phyloP scores from a whole-genome alignment of 73 alveolate genomes.

The Symbiodinium pilosum region DNA sequence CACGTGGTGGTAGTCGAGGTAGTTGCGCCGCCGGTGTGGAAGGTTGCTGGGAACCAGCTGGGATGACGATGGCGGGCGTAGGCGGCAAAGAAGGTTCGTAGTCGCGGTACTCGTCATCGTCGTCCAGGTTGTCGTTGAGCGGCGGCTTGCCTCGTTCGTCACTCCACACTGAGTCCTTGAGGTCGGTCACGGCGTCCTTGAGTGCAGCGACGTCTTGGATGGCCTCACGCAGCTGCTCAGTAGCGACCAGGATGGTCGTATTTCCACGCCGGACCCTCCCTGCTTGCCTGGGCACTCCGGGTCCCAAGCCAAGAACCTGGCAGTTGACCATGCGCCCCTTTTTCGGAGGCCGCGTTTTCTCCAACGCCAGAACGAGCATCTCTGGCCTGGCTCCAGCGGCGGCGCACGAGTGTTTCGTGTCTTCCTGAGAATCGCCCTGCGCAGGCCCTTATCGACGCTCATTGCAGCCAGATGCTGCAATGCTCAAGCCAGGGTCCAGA shows the following conservation, averaged over 20 bases:
- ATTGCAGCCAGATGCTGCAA: background rate
- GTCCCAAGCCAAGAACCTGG: background rate
- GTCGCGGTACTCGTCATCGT: background rate
- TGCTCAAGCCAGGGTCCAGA: background rate
- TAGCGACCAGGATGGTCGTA: background rate
- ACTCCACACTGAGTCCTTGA: background rate
- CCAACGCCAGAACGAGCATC: conserved; percentile 37
- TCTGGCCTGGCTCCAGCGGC: conserved; percentile 26
- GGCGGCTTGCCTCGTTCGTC: background rate
- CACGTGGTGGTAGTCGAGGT: too few species aligned
- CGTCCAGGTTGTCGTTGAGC: background rate
- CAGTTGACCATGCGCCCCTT: background rate
- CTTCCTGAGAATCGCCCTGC: conserved; percentile 22
- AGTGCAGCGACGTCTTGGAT: background rate
- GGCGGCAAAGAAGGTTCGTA: too few species aligned
- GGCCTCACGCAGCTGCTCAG: conserved; percentile 8
- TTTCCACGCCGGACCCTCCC: background rate
- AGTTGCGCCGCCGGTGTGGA: too few species aligned
- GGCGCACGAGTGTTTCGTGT: background rate
- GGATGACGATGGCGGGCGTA: too few species aligned
- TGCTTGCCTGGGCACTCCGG: conserved; percentile 3
- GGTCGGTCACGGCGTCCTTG: background rate
- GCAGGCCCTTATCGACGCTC: background rate
- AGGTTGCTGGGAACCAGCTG: too few species aligned
- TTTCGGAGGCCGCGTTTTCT: background rate